Conservation (phyloP, 2,329 filamentous ascomycete species). For the Talaromyces verruculosus region DNA sequence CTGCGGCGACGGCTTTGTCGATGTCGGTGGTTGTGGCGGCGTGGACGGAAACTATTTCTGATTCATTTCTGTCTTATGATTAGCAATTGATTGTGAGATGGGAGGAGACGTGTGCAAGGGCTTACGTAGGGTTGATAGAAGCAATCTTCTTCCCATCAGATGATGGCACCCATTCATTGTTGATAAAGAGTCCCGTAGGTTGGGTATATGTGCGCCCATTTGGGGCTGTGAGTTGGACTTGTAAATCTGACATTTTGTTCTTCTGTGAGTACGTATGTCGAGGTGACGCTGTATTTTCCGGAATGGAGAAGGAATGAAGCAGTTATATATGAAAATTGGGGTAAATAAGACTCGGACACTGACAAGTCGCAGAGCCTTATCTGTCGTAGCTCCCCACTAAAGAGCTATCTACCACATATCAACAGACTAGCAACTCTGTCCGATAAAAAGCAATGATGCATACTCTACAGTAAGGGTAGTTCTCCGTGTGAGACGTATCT, state of each 20-base stretch:
- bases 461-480: too few species aligned
- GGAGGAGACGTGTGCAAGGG: too few species aligned
- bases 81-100: background rate
- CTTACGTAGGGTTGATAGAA: slow-evolving; percentile 37
- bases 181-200: slow-evolving; percentile 46
- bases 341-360: background rate
- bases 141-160: slow-evolving; percentile 39
- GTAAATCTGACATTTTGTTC: slow-evolving; percentile 14
- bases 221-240: slow-evolving; percentile 38
- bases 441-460: background rate
- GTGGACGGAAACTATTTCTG: slow-evolving; percentile 65
- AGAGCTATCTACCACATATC: background rate
- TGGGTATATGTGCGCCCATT: slow-evolving; percentile 42
- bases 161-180: slow-evolving; percentile 45
- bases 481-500: background rate
- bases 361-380: background rate
- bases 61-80: slow-evolving; percentile 52
- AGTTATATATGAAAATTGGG: background rate
- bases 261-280: background rate
- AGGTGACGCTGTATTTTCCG: background rate
- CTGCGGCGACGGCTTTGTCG: slow-evolving; percentile 66
- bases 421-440: background rate
- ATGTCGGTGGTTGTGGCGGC: slow-evolving; percentile 66
- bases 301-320: background rate
- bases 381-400: background rate